Conservation (phyloP, 805 yeast species). For the Zygotorulaspora sp. region DNA sequence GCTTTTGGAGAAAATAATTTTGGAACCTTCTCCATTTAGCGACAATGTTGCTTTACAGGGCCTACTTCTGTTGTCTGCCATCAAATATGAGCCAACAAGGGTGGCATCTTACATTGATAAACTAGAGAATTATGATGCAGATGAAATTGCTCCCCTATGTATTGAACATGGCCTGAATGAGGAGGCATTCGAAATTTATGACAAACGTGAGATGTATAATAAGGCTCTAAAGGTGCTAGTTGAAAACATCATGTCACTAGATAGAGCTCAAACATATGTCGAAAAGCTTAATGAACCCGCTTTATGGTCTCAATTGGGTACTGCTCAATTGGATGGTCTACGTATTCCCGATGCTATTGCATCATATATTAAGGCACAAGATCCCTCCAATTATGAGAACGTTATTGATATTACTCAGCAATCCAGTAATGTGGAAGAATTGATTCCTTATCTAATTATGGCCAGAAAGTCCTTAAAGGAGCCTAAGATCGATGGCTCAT, state of each 20-base stretch:
- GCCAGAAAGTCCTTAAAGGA: slow-evolving; percentile 90
- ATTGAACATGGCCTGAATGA: slow-evolving; percentile 83
- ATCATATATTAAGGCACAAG: slow-evolving; percentile 87
- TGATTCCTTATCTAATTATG: slow-evolving; percentile 79
- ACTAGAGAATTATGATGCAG: slow-evolving; percentile 84
- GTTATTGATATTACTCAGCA: slow-evolving; percentile 94
- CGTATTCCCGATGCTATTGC: slow-evolving; percentile 87
- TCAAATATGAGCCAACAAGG: slow-evolving; percentile 87
- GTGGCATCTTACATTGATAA: slow-evolving; percentile 82
- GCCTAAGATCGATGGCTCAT: slow-evolving; percentile 87
- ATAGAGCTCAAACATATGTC: slow-evolving; percentile 90
- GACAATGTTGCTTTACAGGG: slow-evolving; percentile 96
- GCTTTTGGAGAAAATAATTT: slow-evolving; percentile 87
- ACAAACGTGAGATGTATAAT: slow-evolving; percentile 69
- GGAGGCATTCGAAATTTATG: slow-evolving; percentile 91
- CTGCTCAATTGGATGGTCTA: slow-evolving; percentile 91
- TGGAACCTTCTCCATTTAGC: slow-evolving; percentile 95
- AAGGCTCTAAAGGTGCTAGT: slow-evolving; percentile 88
- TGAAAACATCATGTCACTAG: slow-evolving; percentile 89
- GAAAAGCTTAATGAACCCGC: slow-evolving; percentile 82
- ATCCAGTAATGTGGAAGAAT: slow-evolving; percentile 94
- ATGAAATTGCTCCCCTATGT: slow-evolving; percentile 89
- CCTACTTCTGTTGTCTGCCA: slow-evolving; percentile 85
- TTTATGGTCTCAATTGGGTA: slow-evolving; percentile 92
- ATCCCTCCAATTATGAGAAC: slow-evolving; percentile 82